These are phyloP conservation scores for Neobulgaria alba DNA, from an alignment of 2,329 filamentous ascomycete species.

Conservation along the genomic window DNA sequence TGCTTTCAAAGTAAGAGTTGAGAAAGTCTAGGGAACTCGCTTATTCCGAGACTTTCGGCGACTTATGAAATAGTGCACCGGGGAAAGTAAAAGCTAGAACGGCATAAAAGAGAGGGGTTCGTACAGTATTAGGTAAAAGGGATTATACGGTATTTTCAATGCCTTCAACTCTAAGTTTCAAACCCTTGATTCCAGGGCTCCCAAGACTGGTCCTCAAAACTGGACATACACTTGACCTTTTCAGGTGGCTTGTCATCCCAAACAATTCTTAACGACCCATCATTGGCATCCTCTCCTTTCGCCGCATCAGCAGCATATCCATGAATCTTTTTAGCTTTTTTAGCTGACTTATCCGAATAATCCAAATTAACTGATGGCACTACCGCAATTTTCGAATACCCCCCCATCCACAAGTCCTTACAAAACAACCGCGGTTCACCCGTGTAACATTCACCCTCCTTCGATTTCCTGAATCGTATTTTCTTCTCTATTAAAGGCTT, in stretches of 20 bases:
- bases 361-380: conserved; percentile 47
- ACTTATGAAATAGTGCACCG: no score
- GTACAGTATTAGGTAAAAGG: no score
- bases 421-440: conserved; percentile 48
- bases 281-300: not conserved
- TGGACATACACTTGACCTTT: conserved; percentile 11
- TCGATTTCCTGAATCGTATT: conserved; percentile 37
- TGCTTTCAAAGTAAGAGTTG: no score
- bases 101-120: no score
- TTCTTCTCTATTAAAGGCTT: conserved; percentile 32
- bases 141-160: no score
- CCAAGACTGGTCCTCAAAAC: conserved; percentile 1
- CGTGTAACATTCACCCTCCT: conserved; percentile 39
- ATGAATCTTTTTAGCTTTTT: conserved; percentile 39
- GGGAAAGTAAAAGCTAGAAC: no score
- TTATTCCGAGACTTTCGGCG: no score
- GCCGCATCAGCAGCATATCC: conserved; percentile 35
- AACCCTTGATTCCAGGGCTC: conserved; percentile 6
- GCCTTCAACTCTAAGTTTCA: no score
- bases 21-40: no score
- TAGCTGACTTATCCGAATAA: conserved; percentile 39
- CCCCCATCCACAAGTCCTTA: conserved; percentile 46
- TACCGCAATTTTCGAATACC: conserved; percentile 44
- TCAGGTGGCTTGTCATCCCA: conserved; percentile 12
- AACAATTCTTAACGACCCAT: conserved; percentile 6